Evolutionary conservation across 2,329 filamentous ascomycete genomes (phyloP), one percentile per base, ranked within the genome.

Genomic region (Exophiala sideris): DNA sequence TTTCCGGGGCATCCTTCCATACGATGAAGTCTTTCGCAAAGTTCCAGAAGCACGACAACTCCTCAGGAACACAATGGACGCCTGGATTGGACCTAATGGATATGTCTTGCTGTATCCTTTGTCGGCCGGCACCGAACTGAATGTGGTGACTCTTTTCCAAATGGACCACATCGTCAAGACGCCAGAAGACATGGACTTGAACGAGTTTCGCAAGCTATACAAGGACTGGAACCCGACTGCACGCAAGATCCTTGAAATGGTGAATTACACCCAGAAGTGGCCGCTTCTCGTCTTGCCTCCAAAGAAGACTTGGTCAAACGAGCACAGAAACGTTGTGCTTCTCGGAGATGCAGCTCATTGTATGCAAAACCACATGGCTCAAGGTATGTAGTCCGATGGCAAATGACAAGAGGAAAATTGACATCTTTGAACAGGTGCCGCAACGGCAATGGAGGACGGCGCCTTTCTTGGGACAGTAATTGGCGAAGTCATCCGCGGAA

Each of bases 361-460:
- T 56, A 72, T 75, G 73, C 66, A 70, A 12, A 72, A 74, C 52
- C 71, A 76, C 57, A 71, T 74, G 68, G 52, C 24, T 29, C 24
- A 29, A 29, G 24, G 24, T 29, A 8, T 29, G 24, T 29, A 29
- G 24, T 29, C 24, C 24, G 24, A 29, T 8, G 24, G 24, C 24
- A 29, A 29, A 11, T 7, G 12, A 24, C 11, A 10, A 16, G 12
- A 33, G 45, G 18, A 54, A 24, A 33, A 35, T 21, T 24, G 16
- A 45, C 48, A 42, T 4, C n/a, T 34, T 45, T 52, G 72, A 72
- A 3, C 73, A 76, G 73, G 73, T 6, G 73, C 72, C 12, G 73
- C 72, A n/a, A 75, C 70, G 6, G 67, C 68, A 1, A 75, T 75
- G 70, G 73, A 76, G 62, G 73, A 76, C 62, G 73, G 71, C 8